Conservation (phyloP, 225 moss, liverwort and hornwort genomes). For the Bryum argenteum region DNA sequence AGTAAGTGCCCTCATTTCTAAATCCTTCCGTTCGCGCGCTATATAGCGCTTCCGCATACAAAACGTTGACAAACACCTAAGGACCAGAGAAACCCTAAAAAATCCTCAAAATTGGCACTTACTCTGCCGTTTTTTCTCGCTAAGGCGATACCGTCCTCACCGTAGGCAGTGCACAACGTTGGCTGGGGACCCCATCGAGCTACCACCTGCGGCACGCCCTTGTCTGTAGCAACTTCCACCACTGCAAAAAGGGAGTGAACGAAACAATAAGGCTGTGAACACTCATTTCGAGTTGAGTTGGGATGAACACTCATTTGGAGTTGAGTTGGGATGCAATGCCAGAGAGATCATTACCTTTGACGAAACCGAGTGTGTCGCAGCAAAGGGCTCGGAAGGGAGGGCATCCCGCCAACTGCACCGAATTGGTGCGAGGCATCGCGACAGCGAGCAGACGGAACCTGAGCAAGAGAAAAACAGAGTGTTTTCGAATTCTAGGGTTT, state of each 20-base stretch:
- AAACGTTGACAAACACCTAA: too few species aligned
- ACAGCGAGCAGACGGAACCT: neutral
- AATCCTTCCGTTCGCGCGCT: neutral
- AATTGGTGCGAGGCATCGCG: slow-evolving; percentile 77
- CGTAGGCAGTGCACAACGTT: slow-evolving; percentile 38
- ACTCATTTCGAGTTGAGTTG: neutral
- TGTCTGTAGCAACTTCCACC: slow-evolving; percentile 60
- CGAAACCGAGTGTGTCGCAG: slow-evolving; percentile 72
- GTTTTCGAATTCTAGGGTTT: neutral
- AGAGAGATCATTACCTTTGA: slow-evolving; percentile 59
- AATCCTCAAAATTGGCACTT: slow-evolving; percentile 29
- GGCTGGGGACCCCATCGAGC: slow-evolving; percentile 77
- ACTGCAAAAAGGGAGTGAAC: slow-evolving; percentile 46
- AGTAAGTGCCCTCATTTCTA: neutral
- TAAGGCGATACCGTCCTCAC: slow-evolving; percentile 65
- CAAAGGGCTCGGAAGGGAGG: slow-evolving; percentile 75
- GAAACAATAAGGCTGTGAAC: neutral
- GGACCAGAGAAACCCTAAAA: neutral
- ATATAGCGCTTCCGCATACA: too few species aligned
- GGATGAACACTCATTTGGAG: neutral
- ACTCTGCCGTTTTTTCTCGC: slow-evolving; percentile 81
- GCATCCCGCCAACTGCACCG: slow-evolving; percentile 73
- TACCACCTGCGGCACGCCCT: slow-evolving; percentile 69
- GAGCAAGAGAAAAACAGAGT: neutral
- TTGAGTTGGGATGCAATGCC: neutral